These are phyloP conservation scores for Eucalyptus erythrocorys DNA, from an alignment of 345 rosid species.

Conservation along the genomic window DNA sequence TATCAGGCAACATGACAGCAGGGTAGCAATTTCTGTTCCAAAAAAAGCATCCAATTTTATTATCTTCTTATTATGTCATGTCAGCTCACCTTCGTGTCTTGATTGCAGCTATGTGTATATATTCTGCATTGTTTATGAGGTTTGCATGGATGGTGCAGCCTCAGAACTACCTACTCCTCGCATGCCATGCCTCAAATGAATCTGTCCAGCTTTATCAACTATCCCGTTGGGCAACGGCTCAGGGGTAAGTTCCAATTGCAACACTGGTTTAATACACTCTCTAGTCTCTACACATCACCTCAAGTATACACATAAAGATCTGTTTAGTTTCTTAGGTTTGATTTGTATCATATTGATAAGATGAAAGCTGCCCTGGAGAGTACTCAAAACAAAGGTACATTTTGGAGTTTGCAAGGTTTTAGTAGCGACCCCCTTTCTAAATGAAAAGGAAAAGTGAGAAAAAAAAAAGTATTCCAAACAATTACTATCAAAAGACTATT, in stretches of 20 bases:
- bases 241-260: conserved; percentile 32
- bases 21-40: background rate
- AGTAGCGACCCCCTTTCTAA: background rate
- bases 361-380: conserved; percentile 69
- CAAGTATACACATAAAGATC: background rate
- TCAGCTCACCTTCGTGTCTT: background rate
- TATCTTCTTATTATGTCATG: background rate
- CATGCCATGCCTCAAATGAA: conserved; percentile 95
- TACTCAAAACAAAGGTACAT: conserved; percentile 41
- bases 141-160: background rate
- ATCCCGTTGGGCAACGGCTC: conserved; percentile 73
- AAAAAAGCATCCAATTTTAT: background rate
- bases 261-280: background rate
- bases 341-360: background rate
- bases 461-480: background rate
- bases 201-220: conserved; percentile 90
- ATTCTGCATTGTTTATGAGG: background rate
- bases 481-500: background rate
- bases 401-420: background rate
- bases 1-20: conserved; percentile 33
- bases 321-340: background rate
- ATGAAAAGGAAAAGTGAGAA: background rate
- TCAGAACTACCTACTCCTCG: conserved; percentile 11
- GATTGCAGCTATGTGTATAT: background rate
- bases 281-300: background rate